Conservation (phyloP, 495 filamentous ascomycete genomes). For the Haplographium delicatum region DNA sequence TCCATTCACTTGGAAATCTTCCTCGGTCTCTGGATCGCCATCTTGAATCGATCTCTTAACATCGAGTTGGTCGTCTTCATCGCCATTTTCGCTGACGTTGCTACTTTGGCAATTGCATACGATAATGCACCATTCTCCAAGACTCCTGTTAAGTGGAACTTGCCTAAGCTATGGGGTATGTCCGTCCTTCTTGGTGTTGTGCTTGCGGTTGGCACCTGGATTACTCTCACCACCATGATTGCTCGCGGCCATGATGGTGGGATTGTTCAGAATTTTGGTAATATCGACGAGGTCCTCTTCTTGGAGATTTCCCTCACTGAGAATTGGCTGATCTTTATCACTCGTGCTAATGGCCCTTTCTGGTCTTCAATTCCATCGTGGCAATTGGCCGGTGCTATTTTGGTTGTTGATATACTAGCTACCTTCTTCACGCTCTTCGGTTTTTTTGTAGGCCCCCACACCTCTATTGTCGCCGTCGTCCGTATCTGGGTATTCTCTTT, state of each 20-base stretch:
- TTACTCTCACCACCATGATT: constrained; percentile 74
- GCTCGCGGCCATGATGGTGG: constrained; percentile 60
- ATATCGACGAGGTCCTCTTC: constrained; percentile 77
- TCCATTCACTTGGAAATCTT: constrained; percentile 87
- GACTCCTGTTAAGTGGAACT: constrained; percentile 89
- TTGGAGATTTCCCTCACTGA: constrained; percentile 86
- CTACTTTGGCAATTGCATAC: constrained; percentile 88
- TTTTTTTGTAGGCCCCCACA: constrained; percentile 60
- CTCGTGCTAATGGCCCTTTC: constrained; percentile 80
- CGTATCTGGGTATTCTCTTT: constrained; percentile 89
- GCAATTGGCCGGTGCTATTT: constrained; percentile 70
- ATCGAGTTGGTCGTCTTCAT: constrained; percentile 86
- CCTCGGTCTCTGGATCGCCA: constrained; percentile 85
- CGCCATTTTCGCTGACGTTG: constrained; percentile 91
- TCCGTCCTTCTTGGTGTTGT: constrained; percentile 76
- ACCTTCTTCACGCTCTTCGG: constrained; percentile 81
- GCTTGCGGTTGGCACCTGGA: constrained; percentile 78
- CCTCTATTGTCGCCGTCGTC: constrained; percentile 70
- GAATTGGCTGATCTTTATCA: constrained; percentile 97
- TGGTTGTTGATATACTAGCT: constrained; percentile 74
- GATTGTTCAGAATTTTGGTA: constrained; percentile 83
- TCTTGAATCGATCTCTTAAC: constrained; percentile 76
- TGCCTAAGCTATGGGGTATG: constrained; percentile 89
- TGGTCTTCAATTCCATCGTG: constrained; percentile 81
- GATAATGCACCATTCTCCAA: constrained; percentile 86